A percentile compares a stretch with the other conserved stretches of the same genome.
Conservation (phyloP, 805 yeast species). For the Kuraishia molischiana region DNA sequence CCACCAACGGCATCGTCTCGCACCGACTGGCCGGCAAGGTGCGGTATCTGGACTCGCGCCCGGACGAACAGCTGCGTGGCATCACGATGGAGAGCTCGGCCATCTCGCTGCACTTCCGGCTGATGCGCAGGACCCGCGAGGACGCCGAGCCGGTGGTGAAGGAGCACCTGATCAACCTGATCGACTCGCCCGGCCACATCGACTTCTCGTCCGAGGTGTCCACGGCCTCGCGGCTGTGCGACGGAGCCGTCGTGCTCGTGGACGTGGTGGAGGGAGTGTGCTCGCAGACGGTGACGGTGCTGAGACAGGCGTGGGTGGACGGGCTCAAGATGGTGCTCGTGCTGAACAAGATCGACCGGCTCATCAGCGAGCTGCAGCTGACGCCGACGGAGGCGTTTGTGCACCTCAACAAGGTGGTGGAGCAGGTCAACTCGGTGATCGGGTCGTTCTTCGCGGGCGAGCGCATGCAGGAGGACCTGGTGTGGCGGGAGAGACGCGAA, state of each 20-base stretch:
- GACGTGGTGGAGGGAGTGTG: constrained; percentile 99
- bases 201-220: constrained; percentile 96
- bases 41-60: constrained; percentile 84
- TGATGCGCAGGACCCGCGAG: constrained; percentile 34
- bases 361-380: constrained; percentile 72
- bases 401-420: constrained; percentile 71
- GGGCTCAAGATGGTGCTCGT: constrained; percentile 82
- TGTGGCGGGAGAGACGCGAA: constrained; percentile 61
- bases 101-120: constrained; percentile 81
- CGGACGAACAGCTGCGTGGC: constrained; percentile 93
- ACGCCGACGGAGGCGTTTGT: constrained; percentile 77
- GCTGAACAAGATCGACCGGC: constrained; percentile 82
- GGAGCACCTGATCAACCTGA: constrained; percentile 81
- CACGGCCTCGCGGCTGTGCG: constrained; percentile 91
- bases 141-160: constrained; percentile 30
- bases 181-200: constrained; percentile 99
- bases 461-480: constrained; percentile 78
- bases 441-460: constrained; percentile 93
- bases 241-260: constrained; percentile 90
- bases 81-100: constrained; percentile 98
- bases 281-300: constrained; percentile 91
- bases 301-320: constrained; percentile 94
- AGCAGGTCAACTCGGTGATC: constrained; percentile 89
- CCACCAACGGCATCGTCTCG: constrained; percentile 94
- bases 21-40: constrained; percentile 93